phyloP scores from a whole-genome alignment of 257 asterid species.

The Capsicum pubescens region DNA sequence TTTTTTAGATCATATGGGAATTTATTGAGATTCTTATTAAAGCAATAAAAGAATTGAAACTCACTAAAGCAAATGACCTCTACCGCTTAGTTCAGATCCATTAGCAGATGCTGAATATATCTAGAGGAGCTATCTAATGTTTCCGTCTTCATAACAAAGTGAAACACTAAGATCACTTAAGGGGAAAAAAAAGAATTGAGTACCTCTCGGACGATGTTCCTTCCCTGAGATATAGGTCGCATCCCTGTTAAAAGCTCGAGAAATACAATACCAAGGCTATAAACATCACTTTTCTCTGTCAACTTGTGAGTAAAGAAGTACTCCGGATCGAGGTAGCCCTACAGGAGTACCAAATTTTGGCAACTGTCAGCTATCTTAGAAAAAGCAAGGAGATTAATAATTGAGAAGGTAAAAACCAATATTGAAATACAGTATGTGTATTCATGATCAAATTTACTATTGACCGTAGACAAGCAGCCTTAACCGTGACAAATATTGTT shows the following conservation, averaged over 20 bases:
- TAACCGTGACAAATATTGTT: neutral
- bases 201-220: constrained; percentile 28
- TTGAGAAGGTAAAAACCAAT: constrained; percentile 13
- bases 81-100: neutral
- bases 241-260: constrained; percentile 28
- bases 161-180: neutral
- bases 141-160: neutral
- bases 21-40: neutral
- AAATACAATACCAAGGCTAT: constrained; percentile 28
- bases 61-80: neutral
- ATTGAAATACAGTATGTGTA: constrained; percentile 20
- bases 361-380: constrained; percentile 12
- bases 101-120: neutral
- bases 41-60: neutral
- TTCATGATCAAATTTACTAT: neutral
- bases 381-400: constrained; percentile 5
- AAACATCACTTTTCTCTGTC: constrained; percentile 27
- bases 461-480: neutral
- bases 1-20: neutral
- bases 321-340: constrained; percentile 31
- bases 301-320: constrained; percentile 26
- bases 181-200: neutral
- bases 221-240: constrained; percentile 29
- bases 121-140: neutral
- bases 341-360: neutral